Evolutionary conservation across 805 yeast genomes (phyloP), one percentile per base, ranked within the genome.

Genomic region (Diddensiella caesifluorescens): DNA sequence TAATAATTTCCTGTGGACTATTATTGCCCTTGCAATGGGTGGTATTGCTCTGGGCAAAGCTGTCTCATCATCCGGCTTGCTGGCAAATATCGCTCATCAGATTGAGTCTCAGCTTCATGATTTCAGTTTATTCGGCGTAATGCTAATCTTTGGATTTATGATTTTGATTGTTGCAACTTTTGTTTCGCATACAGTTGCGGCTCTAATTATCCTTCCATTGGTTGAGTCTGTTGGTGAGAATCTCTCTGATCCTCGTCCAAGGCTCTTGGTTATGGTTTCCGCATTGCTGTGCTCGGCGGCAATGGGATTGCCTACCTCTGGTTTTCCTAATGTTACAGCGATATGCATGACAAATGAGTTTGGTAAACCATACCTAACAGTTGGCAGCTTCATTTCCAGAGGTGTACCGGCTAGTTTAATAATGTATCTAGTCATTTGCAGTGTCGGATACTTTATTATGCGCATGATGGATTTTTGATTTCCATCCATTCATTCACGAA

Each of bases 241-340:
- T 16, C 52, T 67, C 54, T 60, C 49, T 2, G 59, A 57, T 22
- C 92, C 95, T 13, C 97, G 86, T 62, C 95, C 97, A 26, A 73
- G 88, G 49, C 58, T 90, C 35, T 67, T 92, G 52, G 82, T 92
- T 35, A 73, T 77, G 79, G 63, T 69, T 3, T 64, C 79, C 3
- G 77, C 81, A 0, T 56, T 77, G 41, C 67, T 92, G 48, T 86
- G 97, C 55, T 90, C 97, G 0, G 80, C 84, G 27, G 98, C 97
- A 2, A 92, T 92, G 97, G 97, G 96, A 1, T 68, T 92, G 41
- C 97, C 98, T 22, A 92, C 97, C 0, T 84, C 95, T 2, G 97
- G 98, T 0, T 90, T 92, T 70, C 98, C 98, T 3, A 92, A 92
- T 55, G 96, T 92, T 26, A 88, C 97, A 0, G 98, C 97, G 0